Evolutionary conservation across 495 filamentous ascomycete species (phyloP).

Genomic region (Neurospora cerealis): DNA sequence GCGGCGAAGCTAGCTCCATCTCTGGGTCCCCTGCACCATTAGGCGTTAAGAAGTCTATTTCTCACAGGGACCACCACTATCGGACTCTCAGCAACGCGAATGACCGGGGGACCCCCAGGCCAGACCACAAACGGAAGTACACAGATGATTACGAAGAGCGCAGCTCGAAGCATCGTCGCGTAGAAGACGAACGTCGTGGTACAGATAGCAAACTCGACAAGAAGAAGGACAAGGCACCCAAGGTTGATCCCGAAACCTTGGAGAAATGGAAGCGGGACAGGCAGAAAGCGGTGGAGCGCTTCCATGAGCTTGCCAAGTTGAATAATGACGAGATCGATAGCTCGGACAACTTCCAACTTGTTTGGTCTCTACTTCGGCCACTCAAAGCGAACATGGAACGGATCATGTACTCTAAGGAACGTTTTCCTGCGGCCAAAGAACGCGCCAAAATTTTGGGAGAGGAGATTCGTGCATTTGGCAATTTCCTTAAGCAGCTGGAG

Average conservation of each 20-base stretch:
- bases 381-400: conserved; percentile 34
- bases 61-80: conserved; percentile 34
- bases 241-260: conserved; percentile 23
- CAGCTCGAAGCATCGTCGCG: conserved; percentile 21
- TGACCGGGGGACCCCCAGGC: conserved; percentile 32
- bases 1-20: conserved; percentile 39
- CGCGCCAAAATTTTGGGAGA: conserved; percentile 36
- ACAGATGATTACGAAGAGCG: conserved; percentile 27
- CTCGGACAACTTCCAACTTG: conserved; percentile 25
- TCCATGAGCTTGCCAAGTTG: conserved; percentile 22
- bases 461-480: conserved; percentile 35
- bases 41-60: conserved; percentile 29
- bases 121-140: conserved; percentile 37
- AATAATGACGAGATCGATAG: conserved; percentile 23
- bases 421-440: conserved; percentile 32
- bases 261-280: conserved; percentile 24
- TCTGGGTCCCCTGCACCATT: conserved; percentile 50
- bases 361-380: conserved; percentile 34
- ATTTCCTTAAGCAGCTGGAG: conserved; percentile 30
- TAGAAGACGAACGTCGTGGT: conserved; percentile 20
- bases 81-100: conserved; percentile 37
- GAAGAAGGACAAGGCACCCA: conserved; percentile 22
- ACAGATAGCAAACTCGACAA: conserved; percentile 18
- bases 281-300: conserved; percentile 24
- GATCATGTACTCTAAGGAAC: conserved; percentile 33